Percentiles rank a stretch among this genome's conserved stretches.
phyloP scores from a whole-genome alignment of 805 yeast genomes.

The Pachysolen tannophilus region DNA sequence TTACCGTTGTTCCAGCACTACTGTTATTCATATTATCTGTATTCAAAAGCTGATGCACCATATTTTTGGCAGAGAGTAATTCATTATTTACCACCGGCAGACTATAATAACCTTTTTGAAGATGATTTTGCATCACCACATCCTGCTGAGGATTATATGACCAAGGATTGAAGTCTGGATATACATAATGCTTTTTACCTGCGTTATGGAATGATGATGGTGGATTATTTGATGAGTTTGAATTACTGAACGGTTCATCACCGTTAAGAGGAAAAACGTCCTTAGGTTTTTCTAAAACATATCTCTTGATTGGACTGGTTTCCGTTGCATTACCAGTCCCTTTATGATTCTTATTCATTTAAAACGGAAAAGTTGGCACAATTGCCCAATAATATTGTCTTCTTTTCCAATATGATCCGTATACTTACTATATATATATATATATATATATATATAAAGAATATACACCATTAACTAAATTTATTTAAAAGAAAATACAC shows the following conservation, averaged over 20 bases:
- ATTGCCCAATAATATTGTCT: too few relatives aligned
- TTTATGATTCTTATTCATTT: too few relatives aligned
- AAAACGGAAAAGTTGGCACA: too few relatives aligned
- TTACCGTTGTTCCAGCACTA: constrained; percentile 8
- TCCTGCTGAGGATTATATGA: constrained; percentile 48
- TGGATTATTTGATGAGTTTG: background rate
- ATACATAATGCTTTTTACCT: constrained; percentile 21
- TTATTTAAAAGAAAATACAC: too few relatives aligned
- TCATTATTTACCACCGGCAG: constrained; percentile 58
- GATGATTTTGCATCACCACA: constrained; percentile 39
- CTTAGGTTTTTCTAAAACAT: constrained; percentile 13
- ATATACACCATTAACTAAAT: too few relatives aligned
- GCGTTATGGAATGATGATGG: too few relatives aligned
- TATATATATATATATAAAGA: too few relatives aligned
- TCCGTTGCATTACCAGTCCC: too few relatives aligned
- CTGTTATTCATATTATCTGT: constrained; percentile 11
- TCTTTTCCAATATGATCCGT: too few relatives aligned
- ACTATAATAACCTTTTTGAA: constrained; percentile 69
- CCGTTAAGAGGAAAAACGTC: constrained; percentile 24
- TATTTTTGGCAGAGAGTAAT: constrained; percentile 58
- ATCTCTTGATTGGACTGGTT: constrained; percentile 1
- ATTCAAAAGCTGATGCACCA: constrained; percentile 30
- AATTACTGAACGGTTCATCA: constrained; percentile 10
- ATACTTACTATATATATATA: too few relatives aligned
- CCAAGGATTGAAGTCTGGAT: constrained; percentile 76